Percentiles rank a stretch among this genome's conserved stretches.
phyloP scores from a whole-genome alignment of 345 rosid genomes.

The Microthlaspi erraticum region DNA sequence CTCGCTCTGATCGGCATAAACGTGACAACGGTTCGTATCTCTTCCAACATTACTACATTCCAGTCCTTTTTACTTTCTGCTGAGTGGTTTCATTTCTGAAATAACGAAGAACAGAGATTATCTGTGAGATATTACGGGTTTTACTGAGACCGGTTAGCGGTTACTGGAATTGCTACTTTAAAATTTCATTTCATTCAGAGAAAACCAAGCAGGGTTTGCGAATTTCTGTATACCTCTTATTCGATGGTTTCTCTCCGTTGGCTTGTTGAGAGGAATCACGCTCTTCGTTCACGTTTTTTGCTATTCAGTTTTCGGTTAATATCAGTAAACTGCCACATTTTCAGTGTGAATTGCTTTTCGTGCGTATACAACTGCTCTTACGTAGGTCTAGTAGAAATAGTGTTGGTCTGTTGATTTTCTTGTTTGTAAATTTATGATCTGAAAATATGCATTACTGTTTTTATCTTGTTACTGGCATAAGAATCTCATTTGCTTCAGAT shows the following conservation, averaged over 20 bases:
- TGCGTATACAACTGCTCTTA: conserved; percentile 73
- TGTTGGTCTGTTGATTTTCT: conserved; percentile 52
- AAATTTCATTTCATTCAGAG: neutral
- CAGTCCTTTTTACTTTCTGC: neutral
- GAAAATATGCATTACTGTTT: too few relatives aligned
- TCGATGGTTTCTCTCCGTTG: neutral
- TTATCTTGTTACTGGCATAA: conserved; percentile 17
- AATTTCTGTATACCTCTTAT: neutral
- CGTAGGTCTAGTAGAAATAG: conserved; percentile 73
- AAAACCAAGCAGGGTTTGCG: neutral
- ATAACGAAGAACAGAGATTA: conserved; percentile 1
- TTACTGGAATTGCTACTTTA: neutral
- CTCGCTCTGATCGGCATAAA: conserved; percentile 67
- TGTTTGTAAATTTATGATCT: conserved; percentile 23
- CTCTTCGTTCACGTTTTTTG: neutral
- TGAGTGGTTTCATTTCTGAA: conserved; percentile 30
- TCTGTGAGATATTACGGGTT: neutral
- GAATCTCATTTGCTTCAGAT: conserved; percentile 26
- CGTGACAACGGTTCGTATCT: conserved; percentile 66
- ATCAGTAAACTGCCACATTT: neutral
- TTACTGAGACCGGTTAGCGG: neutral
- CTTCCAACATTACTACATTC: neutral
- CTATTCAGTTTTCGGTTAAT: neutral
- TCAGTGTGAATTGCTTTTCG: conserved; percentile 53
- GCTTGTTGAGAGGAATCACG: neutral